Percentiles rank a stretch among this genome's conserved stretches.
Conservation (phyloP, 192 early-diverging fungal genomes). For the Phycomyces nitens region DNA sequence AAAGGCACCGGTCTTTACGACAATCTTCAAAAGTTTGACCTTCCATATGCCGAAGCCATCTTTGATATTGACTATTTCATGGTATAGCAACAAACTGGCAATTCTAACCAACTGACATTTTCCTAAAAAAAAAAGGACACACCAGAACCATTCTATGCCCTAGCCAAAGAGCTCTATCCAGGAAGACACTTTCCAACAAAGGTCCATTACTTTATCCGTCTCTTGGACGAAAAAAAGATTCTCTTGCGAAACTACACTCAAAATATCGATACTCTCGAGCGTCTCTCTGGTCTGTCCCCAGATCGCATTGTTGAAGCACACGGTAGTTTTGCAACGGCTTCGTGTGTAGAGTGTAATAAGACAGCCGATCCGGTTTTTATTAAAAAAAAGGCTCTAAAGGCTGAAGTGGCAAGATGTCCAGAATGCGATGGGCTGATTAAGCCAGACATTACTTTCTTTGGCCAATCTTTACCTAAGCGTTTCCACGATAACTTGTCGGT, state of each 20-base stretch:
- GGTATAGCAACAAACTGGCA: constrained; percentile 19
- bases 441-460: constrained; percentile 97
- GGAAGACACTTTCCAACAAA: constrained; percentile 76
- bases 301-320: constrained; percentile 87
- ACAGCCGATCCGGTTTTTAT: constrained; percentile 39
- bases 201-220: constrained; percentile 83
- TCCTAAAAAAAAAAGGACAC: constrained; percentile 37
- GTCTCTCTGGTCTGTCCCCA: constrained; percentile 69
- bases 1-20: constrained; percentile 90
- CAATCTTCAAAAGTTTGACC: constrained; percentile 81
- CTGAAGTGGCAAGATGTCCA: constrained; percentile 67
- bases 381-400: constrained; percentile 48
- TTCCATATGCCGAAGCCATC: constrained; percentile 93
- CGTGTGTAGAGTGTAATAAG: constrained; percentile 65
- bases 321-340: constrained; percentile 83
- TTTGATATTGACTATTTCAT: constrained; percentile 91
- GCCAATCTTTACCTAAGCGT: constrained; percentile 77
- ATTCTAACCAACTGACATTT: no score
- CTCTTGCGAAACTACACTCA: constrained; percentile 89
- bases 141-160: constrained; percentile 84
- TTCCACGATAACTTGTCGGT: constrained; percentile 59
- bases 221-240: constrained; percentile 66
- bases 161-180: constrained; percentile 90
- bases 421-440: constrained; percentile 75
- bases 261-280: constrained; percentile 96